Evolutionary conservation across 2,329 filamentous ascomycete genomes (phyloP), one percentile per base, ranked within the genome.

Genomic region (Coniochaeta sp.): DNA sequence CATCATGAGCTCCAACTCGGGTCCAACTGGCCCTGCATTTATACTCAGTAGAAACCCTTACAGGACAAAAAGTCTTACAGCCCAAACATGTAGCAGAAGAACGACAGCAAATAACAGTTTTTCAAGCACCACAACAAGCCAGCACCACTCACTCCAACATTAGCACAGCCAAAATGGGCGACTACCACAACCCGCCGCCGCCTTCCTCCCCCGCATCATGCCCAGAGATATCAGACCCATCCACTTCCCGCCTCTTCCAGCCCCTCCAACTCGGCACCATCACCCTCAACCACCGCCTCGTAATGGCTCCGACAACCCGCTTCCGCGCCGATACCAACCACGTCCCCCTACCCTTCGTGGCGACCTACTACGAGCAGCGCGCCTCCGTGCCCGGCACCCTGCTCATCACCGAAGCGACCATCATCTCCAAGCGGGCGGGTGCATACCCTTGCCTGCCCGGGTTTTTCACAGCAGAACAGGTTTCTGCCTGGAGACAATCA

Each of bases 401-500:
- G 1, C 54, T 74, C 16, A 69, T 75, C 50, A 66, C 65, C 1
- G 71, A 75, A 51, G 71, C 72, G 75, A 64, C 78, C 70, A 60
- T 74, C 62, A 52, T 58, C 30, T 71, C 20, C 62, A 69, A 60
- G 12, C 57, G 60, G 10, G 61, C 62, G 0, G 66, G 63, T 6
- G 67, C 65, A 0, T 61, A 65, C n/a, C 54, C 67, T 24, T 75
- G 78, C 45, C 73, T 75, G 0, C 81, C 83, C 0, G 81, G 79
- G 1, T 77, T 86, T 57, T 83, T 72, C 57, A 74, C 64, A 27
- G 64, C 72, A 1, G 71, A 68, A 20, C 81, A 85, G 56, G 70
- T 79, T 42, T 71, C 71, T 1, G 77, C 71, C 0, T 87, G 83
- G 83, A 77, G 73, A n/a, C 68, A 72, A 52, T 68, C 86, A 22